These are phyloP conservation scores for Hypholoma sublateritium DNA, from an alignment of 768 basidiomycete genomes.

Conservation along the genomic window DNA sequence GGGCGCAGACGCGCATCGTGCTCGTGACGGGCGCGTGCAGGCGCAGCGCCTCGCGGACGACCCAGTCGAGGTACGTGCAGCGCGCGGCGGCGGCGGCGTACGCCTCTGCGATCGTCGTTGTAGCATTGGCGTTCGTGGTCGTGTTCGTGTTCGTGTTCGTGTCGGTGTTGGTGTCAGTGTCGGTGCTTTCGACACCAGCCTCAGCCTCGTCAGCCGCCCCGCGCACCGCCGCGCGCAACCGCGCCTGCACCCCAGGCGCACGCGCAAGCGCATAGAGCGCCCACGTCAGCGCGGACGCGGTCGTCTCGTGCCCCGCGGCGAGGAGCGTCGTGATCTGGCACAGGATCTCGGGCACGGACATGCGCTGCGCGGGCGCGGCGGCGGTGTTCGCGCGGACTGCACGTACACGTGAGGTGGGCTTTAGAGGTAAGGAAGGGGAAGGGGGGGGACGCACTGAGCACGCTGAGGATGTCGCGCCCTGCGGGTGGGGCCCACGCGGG, in stretches of 20 bases:
- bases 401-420: not conserved
- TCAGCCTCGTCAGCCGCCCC: constrained; percentile 39
- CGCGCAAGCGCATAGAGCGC: constrained; percentile 54
- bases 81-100: constrained; percentile 42
- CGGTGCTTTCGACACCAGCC: constrained; percentile 51
- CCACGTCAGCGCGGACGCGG: constrained; percentile 53
- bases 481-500: constrained; percentile 4
- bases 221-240: constrained; percentile 56
- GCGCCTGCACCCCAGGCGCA: constrained; percentile 45
- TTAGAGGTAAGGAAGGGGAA: not conserved
- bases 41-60: constrained; percentile 60
- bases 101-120: constrained; percentile 51
- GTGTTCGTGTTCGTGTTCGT: constrained; percentile 41
- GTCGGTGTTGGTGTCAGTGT: too few species aligned
- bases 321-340: constrained; percentile 56
- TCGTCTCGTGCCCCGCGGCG: constrained; percentile 54
- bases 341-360: constrained; percentile 61
- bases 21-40: constrained; percentile 50
- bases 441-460: constrained; percentile 41
- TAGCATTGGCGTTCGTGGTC: too few species aligned
- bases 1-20: constrained; percentile 43
- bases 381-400: constrained; percentile 62
- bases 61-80: constrained; percentile 66
- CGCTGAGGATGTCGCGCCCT: constrained; percentile 56
- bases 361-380: constrained; percentile 41